Evolutionary conservation across 2,329 filamentous ascomycete species (phyloP).

Genomic region (Polytolypa hystricis): DNA sequence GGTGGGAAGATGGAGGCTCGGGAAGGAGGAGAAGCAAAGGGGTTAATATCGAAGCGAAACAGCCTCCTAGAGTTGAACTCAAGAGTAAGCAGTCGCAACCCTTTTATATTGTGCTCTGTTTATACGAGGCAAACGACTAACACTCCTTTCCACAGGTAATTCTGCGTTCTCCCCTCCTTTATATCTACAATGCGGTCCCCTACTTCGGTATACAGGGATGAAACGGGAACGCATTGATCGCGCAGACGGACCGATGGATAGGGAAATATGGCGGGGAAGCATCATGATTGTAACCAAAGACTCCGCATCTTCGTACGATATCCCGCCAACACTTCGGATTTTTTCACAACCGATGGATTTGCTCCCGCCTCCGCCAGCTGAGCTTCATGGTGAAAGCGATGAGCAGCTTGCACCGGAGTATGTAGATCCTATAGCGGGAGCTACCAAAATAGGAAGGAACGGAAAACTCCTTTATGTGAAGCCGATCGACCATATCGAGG

Average conservation of each 20-base stretch:
- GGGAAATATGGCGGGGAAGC: constrained; percentile 83
- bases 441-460: constrained; percentile 72
- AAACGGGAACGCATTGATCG: constrained; percentile 37
- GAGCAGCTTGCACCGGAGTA: constrained; percentile 61
- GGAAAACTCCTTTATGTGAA: constrained; percentile 81
- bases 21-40: constrained; percentile 37
- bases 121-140: constrained; percentile 12
- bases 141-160: constrained; percentile 14
- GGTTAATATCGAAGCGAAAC: constrained; percentile 20
- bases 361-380: constrained; percentile 62
- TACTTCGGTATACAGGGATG: constrained; percentile 84
- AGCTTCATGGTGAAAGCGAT: constrained; percentile 50
- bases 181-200: constrained; percentile 79
- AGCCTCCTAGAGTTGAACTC: constrained; percentile 22
- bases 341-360: constrained; percentile 82
- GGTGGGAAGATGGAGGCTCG: constrained; percentile 60
- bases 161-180: constrained; percentile 73
- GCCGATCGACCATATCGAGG: constrained; percentile 75
- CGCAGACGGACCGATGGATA: constrained; percentile 37
- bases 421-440: constrained; percentile 77
- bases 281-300: constrained; percentile 94
- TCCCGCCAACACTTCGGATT: constrained; percentile 63
- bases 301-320: constrained; percentile 68
- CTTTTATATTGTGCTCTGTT: neutral
- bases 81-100: constrained; percentile 23